Percentiles rank a stretch among this genome's conserved stretches.
These are phyloP conservation scores for Nakazawaea ernobii DNA, from an alignment of 805 yeast genomes.

Conservation along the genomic window DNA sequence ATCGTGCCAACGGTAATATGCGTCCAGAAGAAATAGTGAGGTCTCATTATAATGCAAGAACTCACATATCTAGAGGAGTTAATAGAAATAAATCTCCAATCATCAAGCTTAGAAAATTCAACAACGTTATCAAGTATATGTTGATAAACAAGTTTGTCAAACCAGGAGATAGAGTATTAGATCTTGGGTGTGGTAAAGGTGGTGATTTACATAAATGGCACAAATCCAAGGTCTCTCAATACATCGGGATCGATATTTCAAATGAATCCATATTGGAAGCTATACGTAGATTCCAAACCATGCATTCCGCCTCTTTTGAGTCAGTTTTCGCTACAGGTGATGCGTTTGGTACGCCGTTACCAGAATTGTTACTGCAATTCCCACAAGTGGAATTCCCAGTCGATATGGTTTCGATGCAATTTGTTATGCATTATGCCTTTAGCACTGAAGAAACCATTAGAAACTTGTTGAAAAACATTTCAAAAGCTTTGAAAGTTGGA, in stretches of 20 bases:
- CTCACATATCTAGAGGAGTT: constrained; percentile 57
- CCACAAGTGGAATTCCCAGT: constrained; percentile 73
- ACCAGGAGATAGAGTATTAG: constrained; percentile 58
- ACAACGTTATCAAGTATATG: constrained; percentile 86
- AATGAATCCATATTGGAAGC: constrained; percentile 87
- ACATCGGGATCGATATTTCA: constrained; percentile 88
- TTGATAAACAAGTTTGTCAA: constrained; percentile 65
- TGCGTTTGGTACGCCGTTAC: constrained; percentile 69
- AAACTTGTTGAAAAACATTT: constrained; percentile 65
- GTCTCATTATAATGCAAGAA: constrained; percentile 80
- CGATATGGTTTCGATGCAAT: constrained; percentile 85
- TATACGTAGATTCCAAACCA: constrained; percentile 58
- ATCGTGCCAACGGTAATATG: constrained; percentile 20
- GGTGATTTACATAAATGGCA: constrained; percentile 94
- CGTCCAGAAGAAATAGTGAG: constrained; percentile 62
- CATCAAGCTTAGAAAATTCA: constrained; percentile 79
- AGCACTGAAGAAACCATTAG: constrained; percentile 78
- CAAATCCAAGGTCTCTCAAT: constrained; percentile 63
- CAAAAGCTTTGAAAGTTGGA: constrained; percentile 70
- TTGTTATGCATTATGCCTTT: constrained; percentile 93
- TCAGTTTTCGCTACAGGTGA: constrained; percentile 90
- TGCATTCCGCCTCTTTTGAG: constrained; percentile 54
- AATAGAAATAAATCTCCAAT: constrained; percentile 76
- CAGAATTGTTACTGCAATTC: constrained; percentile 61
- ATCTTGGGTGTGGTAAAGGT: constrained; percentile 96